Evolutionary conservation across 164 flowering plant species (phyloP).

Genomic region (Sedum album): DNA sequence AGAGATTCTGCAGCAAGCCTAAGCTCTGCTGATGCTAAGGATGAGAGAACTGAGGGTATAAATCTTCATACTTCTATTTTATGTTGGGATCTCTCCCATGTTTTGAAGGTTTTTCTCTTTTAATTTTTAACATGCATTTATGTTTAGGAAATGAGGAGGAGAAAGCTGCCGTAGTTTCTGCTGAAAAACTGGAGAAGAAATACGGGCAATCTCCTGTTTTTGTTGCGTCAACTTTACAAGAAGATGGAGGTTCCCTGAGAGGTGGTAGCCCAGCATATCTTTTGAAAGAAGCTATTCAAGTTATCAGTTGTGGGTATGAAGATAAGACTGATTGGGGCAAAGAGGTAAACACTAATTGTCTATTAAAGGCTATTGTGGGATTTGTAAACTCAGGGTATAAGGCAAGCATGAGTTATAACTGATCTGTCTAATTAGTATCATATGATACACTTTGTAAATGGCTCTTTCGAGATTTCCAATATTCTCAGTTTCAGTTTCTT

Average conservation of each 20-base stretch:
- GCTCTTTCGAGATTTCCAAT: not conserved
- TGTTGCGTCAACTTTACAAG: slow-evolving; percentile 8
- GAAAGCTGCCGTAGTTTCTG: not conserved
- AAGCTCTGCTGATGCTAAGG: slow-evolving; percentile 4
- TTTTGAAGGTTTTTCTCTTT: not conserved
- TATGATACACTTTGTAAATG: not conserved
- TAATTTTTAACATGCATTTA: not conserved
- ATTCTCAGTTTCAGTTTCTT: not conserved
- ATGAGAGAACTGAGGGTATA: slow-evolving; percentile 8
- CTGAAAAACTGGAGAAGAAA: slow-evolving; percentile 8
- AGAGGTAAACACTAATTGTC: slow-evolving; percentile 5
- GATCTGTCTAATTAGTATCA: not conserved
- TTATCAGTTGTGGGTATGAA: slow-evolving; percentile 10
- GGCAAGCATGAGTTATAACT: not conserved
- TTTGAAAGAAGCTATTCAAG: slow-evolving; percentile 12
- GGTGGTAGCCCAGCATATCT: slow-evolving; percentile 4
- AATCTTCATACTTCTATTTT: not conserved
- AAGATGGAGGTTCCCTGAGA: slow-evolving; percentile 6
- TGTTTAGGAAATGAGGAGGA: not conserved
- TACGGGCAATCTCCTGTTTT: slow-evolving; percentile 11
- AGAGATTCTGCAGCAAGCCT: slow-evolving; percentile 7
- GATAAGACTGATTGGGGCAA: slow-evolving; percentile 11
- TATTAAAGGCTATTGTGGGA: not conserved
- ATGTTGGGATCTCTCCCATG: not conserved
- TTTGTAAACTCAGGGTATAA: not conserved